Conservation (phyloP, 208 protist genomes). For the Wallacemonas sp. region DNA sequence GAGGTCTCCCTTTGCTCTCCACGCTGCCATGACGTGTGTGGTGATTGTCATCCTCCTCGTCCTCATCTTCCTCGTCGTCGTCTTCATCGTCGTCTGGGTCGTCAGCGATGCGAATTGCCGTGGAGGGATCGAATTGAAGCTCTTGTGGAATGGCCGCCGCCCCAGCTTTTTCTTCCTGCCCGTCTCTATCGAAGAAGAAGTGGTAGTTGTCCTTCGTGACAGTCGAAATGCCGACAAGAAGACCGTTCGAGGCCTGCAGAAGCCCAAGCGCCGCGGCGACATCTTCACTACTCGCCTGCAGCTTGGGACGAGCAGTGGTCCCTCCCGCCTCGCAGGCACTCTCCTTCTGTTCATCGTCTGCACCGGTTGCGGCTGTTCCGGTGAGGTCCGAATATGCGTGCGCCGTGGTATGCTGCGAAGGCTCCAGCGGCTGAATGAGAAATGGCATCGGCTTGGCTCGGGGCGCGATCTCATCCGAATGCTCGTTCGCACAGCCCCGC, state of each 20-base stretch:
- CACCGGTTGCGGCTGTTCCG: too few relatives aligned
- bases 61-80: conserved; percentile 22
- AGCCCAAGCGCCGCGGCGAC: background rate
- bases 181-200: conserved; percentile 31
- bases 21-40: too few relatives aligned
- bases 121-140: background rate
- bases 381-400: too few relatives aligned
- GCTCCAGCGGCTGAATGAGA: background rate
- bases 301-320: too few relatives aligned
- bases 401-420: too few relatives aligned
- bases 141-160: background rate
- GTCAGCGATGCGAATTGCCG: background rate
- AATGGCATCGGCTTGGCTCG: background rate
- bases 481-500: too few relatives aligned
- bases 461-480: background rate
- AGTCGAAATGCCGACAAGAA: conserved; percentile 16
- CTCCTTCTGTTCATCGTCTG: background rate
- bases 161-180: background rate
- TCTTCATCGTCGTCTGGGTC: background rate
- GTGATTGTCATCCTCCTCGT: background rate
- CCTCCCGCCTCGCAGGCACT: too few relatives aligned
- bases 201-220: conserved; percentile 39
- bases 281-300: background rate
- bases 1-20: too few relatives aligned
- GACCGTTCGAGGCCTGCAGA: conserved; percentile 9